phyloP scores from a whole-genome alignment of 192 early-diverging fungal species.

The Allomyces javanicus region DNA sequence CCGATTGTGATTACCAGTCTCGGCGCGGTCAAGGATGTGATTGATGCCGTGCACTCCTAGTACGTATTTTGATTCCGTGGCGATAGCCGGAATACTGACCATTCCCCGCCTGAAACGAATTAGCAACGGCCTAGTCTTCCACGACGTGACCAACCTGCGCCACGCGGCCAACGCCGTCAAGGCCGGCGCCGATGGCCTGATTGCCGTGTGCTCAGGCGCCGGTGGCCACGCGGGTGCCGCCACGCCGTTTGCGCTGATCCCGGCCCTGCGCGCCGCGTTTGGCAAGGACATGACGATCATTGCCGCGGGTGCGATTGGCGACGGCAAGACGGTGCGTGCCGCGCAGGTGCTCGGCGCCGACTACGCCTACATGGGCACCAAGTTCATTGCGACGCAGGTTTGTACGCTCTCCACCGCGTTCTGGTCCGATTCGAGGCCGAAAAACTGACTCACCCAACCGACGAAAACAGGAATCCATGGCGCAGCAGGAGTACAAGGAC shows the following conservation, averaged over 20 bases:
- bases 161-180: constrained; percentile 11
- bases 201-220: constrained; percentile 13
- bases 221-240: constrained; percentile 13
- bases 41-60: constrained; percentile 9
- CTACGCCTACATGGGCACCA: constrained; percentile 12
- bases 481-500: constrained; percentile 7
- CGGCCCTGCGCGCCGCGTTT: constrained; percentile 6
- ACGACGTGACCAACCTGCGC: constrained; percentile 12
- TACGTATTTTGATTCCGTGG: neutral
- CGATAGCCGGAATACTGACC: too few species aligned
- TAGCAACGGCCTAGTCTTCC: constrained; percentile 9
- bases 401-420: too few species aligned
- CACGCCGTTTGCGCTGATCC: constrained; percentile 12
- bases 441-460: too few species aligned
- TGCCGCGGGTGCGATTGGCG: constrained; percentile 8
- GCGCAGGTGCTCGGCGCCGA: constrained; percentile 13
- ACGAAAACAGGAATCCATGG: constrained; percentile 5
- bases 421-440: too few species aligned
- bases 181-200: constrained; percentile 15
- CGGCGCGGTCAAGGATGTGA: constrained; percentile 11
- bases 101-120: neutral
- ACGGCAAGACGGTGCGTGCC: constrained; percentile 7
- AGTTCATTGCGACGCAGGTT: constrained; percentile 9
- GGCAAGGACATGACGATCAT: constrained; percentile 4
- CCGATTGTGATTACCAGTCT: constrained; percentile 13